Evolutionary conservation across 257 asterid species (phyloP).

Genomic region (Penstemon davidsonii): DNA sequence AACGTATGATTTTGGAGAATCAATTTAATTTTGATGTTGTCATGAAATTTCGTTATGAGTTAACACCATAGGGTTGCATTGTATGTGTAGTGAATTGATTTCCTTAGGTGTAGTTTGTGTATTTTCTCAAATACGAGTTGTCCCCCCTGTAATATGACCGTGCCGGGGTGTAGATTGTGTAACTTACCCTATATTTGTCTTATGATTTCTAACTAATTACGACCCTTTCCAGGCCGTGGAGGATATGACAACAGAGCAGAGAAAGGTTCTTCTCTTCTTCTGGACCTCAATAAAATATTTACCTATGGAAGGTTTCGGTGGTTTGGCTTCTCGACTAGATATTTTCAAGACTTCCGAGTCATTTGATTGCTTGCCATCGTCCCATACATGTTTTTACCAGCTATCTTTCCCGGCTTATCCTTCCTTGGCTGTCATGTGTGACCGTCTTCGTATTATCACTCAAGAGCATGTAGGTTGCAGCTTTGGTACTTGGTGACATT

Average conservation of each 20-base stretch:
- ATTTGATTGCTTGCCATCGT: slow-evolving; percentile 70
- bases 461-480: slow-evolving; percentile 95
- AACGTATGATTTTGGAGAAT: too few species aligned
- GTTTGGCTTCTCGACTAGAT: slow-evolving; percentile 77
- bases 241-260: slow-evolving; percentile 75
- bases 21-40: too few species aligned
- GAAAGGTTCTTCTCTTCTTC: slow-evolving; percentile 81
- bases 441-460: slow-evolving; percentile 63
- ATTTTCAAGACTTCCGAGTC: slow-evolving; percentile 61
- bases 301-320: slow-evolving; percentile 88
- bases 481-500: slow-evolving; percentile 81
- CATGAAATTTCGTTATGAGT: too few species aligned
- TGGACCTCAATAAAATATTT: slow-evolving; percentile 93
- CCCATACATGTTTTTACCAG: slow-evolving; percentile 94
- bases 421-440: slow-evolving; percentile 43
- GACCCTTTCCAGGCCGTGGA: slow-evolving; percentile 56
- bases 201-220: neutral
- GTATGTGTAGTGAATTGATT: too few species aligned
- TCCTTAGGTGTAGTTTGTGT: too few species aligned
- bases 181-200: neutral
- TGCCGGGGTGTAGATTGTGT: too few species aligned
- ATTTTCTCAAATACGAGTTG: too few species aligned
- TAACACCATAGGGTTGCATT: too few species aligned
- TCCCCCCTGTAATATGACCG: too few species aligned
- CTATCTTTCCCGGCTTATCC: slow-evolving; percentile 81